phyloP scores from a whole-genome alignment of 2,329 filamentous ascomycete species.

The Epichloe gansuensis region DNA sequence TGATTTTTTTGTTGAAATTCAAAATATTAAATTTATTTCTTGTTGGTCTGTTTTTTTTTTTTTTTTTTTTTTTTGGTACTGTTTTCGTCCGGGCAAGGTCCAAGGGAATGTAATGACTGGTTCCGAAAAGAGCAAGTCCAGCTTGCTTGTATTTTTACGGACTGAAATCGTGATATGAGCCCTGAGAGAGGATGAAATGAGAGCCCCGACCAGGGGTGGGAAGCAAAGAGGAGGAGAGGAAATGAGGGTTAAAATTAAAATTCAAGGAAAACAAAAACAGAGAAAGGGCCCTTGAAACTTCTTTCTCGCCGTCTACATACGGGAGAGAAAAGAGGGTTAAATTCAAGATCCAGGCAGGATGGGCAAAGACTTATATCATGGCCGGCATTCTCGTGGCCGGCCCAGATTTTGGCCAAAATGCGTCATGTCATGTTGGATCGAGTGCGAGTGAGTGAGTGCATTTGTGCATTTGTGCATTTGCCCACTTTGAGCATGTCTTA shows the following conservation, averaged over 20 bases:
- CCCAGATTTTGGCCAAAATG: conserved; percentile 14
- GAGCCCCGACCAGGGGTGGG: conserved; percentile 22
- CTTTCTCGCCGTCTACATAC: conserved; percentile 31
- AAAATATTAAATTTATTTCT: not conserved
- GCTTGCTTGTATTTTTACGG: conserved; percentile 33
- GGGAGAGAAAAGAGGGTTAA: conserved; percentile 25
- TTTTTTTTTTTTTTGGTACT: not conserved
- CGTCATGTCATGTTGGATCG: not conserved
- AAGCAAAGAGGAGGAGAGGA: conserved; percentile 6
- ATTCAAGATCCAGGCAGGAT: conserved; percentile 28
- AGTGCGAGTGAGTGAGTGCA: not conserved
- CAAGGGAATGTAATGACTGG: conserved; percentile 22
- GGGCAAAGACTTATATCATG: conserved; percentile 48
- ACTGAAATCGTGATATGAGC: not conserved
- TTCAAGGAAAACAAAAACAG: conserved; percentile 27
- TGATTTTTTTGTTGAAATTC: not conserved
- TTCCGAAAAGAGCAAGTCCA: conserved; percentile 40
- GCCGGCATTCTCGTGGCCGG: conserved; percentile 30
- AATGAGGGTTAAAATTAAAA: conserved; percentile 21
- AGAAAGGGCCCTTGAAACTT: conserved; percentile 27
- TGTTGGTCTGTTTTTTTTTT: not conserved
- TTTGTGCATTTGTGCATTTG: conserved; percentile 14
- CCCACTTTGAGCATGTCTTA: no score
- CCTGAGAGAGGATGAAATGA: not conserved
- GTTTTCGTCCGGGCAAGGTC: not conserved